These are phyloP conservation scores for Thielaviopsis euricoi DNA, from an alignment of 2,329 filamentous ascomycete genomes.

Conservation along the genomic window DNA sequence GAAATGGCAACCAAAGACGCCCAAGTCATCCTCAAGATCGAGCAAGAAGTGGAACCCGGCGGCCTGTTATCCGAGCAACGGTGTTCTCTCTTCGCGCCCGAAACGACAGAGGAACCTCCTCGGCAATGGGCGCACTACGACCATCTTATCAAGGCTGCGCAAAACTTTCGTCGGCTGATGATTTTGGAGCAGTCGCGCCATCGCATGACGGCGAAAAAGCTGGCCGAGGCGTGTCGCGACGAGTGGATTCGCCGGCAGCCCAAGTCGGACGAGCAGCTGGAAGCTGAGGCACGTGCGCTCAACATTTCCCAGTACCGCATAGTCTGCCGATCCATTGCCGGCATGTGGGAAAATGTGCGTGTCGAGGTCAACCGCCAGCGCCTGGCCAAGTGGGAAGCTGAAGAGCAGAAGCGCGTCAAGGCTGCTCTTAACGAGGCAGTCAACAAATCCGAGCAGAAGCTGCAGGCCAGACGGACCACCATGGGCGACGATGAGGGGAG, in stretches of 20 bases:
- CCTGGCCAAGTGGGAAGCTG: constrained; percentile 45
- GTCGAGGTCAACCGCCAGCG: constrained; percentile 43
- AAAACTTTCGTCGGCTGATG: constrained; percentile 69
- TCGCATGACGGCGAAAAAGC: constrained; percentile 55
- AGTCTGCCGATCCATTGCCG: constrained; percentile 41
- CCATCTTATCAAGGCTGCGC: constrained; percentile 62
- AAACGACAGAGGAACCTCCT: constrained; percentile 54
- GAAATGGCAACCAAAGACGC: constrained; percentile 54
- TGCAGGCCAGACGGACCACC: constrained; percentile 35
- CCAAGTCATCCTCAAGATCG: constrained; percentile 47
- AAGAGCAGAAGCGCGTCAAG: constrained; percentile 46
- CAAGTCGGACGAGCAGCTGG: constrained; percentile 64
- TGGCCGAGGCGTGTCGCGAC: constrained; percentile 64
- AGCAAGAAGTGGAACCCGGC: constrained; percentile 57
- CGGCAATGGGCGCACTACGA: constrained; percentile 77
- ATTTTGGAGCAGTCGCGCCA: constrained; percentile 65
- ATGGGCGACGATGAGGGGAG: constrained; percentile 37
- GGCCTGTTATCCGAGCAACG: constrained; percentile 54
- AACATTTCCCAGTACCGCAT: constrained; percentile 54
- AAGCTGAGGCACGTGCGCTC: constrained; percentile 56
- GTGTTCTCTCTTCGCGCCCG: constrained; percentile 58
- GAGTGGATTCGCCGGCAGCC: constrained; percentile 60
- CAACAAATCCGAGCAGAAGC: constrained; percentile 51
- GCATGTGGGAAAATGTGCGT: constrained; percentile 49
- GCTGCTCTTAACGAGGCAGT: constrained; percentile 59